phyloP scores from a whole-genome alignment of 768 basidiomycete genomes.

The Tulasnella calospora region DNA sequence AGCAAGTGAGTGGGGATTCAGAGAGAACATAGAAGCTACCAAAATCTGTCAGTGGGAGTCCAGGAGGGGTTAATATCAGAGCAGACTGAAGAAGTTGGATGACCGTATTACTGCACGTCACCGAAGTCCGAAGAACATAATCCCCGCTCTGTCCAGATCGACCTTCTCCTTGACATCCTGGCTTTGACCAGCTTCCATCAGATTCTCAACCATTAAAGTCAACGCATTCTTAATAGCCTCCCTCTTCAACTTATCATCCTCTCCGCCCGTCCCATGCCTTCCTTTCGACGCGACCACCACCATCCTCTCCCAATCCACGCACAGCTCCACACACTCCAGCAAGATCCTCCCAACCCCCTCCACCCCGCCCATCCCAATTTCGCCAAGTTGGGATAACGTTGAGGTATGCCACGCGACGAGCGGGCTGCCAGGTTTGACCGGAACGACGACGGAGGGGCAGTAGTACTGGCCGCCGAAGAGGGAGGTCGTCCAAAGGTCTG shows the following conservation, averaged over 20 bases:
- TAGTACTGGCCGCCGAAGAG: slow-evolving; percentile 59
- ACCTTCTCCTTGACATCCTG: slow-evolving; percentile 53
- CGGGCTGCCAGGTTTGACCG: slow-evolving; percentile 57
- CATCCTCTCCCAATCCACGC: slow-evolving; percentile 58
- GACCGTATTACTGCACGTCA: slow-evolving; percentile 30
- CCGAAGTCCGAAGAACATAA: slow-evolving; percentile 66
- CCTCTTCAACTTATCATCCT: slow-evolving; percentile 35
- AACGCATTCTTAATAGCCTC: slow-evolving; percentile 47
- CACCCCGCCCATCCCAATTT: slow-evolving; percentile 43
- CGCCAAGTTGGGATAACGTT: slow-evolving; percentile 56
- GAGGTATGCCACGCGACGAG: slow-evolving; percentile 59
- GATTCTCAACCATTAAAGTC: slow-evolving; percentile 50
- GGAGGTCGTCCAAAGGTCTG: slow-evolving; percentile 45
- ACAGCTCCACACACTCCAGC: slow-evolving; percentile 56
- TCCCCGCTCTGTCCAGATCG: slow-evolving; percentile 53
- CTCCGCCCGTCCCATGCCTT: not conserved
- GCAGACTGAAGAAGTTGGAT: too few relatives aligned
- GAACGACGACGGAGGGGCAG: slow-evolving; percentile 55
- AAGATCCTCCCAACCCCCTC: slow-evolving; percentile 52
- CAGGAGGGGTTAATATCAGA: too few relatives aligned
- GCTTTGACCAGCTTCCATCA: slow-evolving; percentile 50
- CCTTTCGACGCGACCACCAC: slow-evolving; percentile 34
- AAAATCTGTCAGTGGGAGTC: too few relatives aligned
- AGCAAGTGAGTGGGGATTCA: too few relatives aligned
- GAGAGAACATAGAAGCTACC: too few relatives aligned